These are phyloP conservation scores for Hirschfeldia incana DNA, from an alignment of 345 rosid species.

Conservation along the genomic window DNA sequence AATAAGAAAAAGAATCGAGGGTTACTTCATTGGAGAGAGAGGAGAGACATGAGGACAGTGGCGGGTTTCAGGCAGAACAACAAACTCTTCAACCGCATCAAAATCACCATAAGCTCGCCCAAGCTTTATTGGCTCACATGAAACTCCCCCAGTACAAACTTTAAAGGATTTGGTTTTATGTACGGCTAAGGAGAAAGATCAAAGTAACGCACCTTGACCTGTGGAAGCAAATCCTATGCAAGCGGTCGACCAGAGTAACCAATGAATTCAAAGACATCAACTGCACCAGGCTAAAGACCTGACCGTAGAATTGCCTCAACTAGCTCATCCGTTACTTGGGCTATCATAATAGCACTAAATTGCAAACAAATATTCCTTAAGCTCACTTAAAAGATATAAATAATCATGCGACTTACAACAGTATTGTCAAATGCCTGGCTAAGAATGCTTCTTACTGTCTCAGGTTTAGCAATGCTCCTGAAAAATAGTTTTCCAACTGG, in stretches of 20 bases:
- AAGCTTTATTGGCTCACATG: constrained; percentile 89
- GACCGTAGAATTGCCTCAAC: constrained; percentile 67
- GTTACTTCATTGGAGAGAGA: not conserved
- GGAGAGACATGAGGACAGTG: constrained; percentile 64
- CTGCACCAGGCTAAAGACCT: constrained; percentile 95
- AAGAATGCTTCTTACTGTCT: constrained; percentile 52
- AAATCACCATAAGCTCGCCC: constrained; percentile 40
- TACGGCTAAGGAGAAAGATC: not conserved
- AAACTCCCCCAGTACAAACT: constrained; percentile 66
- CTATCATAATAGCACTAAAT: constrained; percentile 81
- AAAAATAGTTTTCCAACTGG: no score
- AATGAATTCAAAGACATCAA: constrained; percentile 81
- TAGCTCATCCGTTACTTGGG: constrained; percentile 50
- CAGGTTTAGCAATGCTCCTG: no score
- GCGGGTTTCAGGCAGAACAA: constrained; percentile 36
- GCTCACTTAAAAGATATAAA: not conserved
- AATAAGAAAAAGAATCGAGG: not conserved
- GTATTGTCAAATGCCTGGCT: constrained; percentile 51
- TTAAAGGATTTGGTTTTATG: not conserved
- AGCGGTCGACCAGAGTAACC: constrained; percentile 91
- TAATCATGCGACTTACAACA: not conserved
- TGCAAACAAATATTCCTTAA: constrained; percentile 8
- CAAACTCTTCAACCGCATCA: no score
- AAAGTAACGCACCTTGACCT: constrained; percentile 54
- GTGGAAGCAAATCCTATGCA: constrained; percentile 84